Evolutionary conservation across 129 eudicot species (phyloP), one percentile per base, ranked within the genome.

Genomic region (Flaveria brownii): DNA sequence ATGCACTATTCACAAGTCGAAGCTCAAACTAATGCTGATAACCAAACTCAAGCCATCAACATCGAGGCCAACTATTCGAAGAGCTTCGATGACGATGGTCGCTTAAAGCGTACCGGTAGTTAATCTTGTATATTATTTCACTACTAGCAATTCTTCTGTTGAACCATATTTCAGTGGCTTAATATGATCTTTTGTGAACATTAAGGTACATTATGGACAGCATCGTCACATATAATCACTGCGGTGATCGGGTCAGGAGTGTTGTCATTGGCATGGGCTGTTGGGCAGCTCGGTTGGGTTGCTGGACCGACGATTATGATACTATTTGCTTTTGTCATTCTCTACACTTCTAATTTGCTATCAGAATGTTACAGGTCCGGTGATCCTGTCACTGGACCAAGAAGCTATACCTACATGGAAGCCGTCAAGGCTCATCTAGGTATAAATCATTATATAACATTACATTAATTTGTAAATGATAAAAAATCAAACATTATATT

Each of bases 211-310:
- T 59, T 83, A 3, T 87, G 89, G 89, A 89, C 91, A 0, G 86
- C 91, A 42, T 77, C 85, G 1, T 72, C 96, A 8, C 96, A 90
- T 64, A 87, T 90, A 26, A 85, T 90, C 60, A 90, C 96, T 0
- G 93, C 96, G 0, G 96, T 90, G 41, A 90, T 90, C 0, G 96
- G 96, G 28, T 90, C 93, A 2, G 96, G 96, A n/a, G 96, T 90
- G 25, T 76, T 90, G 1, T 90, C 96, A 0, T 70, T 90, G 68
- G 92, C 96, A 74, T 90, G 96, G 96, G 92, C 96, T 0, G 67
- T 86, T 1, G 96, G 84, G n/a, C 93, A 90, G 69, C 89, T 90
- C 17, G 96, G 96, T 2, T 90, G 96, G 96, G 76, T 87, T 6
- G 91, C 88, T 17, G 96, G 93, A 54, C 96, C 91, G 6, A 17